Base-by-base conservation (phyloP, 2,329 filamentous ascomycete genomes). In the Fusarium brevicatenulatum region DNA sequence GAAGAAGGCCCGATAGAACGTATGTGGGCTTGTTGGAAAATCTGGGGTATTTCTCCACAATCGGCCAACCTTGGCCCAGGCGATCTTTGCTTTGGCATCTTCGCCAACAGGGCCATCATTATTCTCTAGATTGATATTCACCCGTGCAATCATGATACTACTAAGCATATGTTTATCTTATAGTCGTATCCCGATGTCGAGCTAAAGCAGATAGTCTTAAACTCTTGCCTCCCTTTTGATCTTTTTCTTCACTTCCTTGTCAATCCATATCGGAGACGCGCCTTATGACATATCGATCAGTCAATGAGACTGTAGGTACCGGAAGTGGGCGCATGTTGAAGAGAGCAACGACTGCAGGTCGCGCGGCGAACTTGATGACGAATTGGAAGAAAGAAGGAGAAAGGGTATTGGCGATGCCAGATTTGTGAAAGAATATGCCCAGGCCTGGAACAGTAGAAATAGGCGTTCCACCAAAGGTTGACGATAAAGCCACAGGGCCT, bases 101-200 rank as follows among this genome's bases (percentile, higher is more conserved):
- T 47, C 23, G 19, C 42, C 23, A 7, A 57, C 18, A 28, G 13
- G 43, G 28, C 15, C 0, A 16, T 30, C 7, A 30, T n/a, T 7
- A 4, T 11, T 12, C 1, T 18, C 36, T 19, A 37, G 9, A 37
- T 5, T 37, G 36, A 19, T 18, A 37, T 10, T 2, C 2, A 16
- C 18, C 4, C 9, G 25, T 16, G 25, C 19, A 28, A 4, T 8
- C 12, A 28, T 47, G 12, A 7, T 6, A 13, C 5, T 19, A 9
- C 5, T 19, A 9, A 7, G 11, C 7, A 44, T 25, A 3, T 1
- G 6, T 19, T 44, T 9, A 25, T 40, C 1, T 8, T 9, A n/a
- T 40, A 32, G 11, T 32, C 11, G 30, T 32, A 32, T 12, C 30
- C 11, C 1, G 30, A 34, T 13, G 32, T 34, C 12, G 32, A 6